These are phyloP conservation scores for Ceratobasidium sp. DNA, from an alignment of 1,284 basidiomycete genomes.

Conservation along the genomic window DNA sequence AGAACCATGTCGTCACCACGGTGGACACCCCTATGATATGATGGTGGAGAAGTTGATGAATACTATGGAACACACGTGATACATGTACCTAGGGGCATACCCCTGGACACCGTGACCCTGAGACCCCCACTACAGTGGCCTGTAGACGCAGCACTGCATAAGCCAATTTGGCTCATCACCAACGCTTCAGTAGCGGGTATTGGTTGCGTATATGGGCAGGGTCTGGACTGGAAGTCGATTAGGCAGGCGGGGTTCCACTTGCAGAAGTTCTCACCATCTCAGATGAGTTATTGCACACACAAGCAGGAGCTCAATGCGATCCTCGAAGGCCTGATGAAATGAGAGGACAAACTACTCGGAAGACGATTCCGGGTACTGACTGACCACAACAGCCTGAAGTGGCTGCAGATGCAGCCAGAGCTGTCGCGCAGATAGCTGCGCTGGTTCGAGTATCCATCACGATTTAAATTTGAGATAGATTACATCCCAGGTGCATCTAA, in stretches of 20 bases:
- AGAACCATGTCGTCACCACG: no score
- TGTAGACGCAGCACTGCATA: conserved; percentile 45
- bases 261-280: conserved; percentile 57
- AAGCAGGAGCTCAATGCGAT: conserved; percentile 58
- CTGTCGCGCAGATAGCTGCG: conserved; percentile 55
- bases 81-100: no score
- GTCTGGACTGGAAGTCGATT: neutral
- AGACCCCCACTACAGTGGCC: conserved; percentile 53
- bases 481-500: conserved; percentile 56
- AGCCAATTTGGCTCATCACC: conserved; percentile 50
- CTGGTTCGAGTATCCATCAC: conserved; percentile 58
- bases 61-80: no score
- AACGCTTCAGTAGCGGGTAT: conserved; percentile 57
- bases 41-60: no score
- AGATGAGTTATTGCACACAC: conserved; percentile 60
- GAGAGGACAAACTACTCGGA: conserved; percentile 59
- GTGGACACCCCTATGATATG: no score
- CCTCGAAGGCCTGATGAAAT: conserved; percentile 58
- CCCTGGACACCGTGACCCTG: no score
- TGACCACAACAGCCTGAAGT: conserved; percentile 59
- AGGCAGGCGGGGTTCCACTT: conserved; percentile 56
- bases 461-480: conserved; percentile 56
- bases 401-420: conserved; percentile 57
- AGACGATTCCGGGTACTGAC: conserved; percentile 56
- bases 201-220: conserved; percentile 59